phyloP scores from a whole-genome alignment of 2,329 filamentous ascomycete species.

The Phyllosticta citribraziliensis region DNA sequence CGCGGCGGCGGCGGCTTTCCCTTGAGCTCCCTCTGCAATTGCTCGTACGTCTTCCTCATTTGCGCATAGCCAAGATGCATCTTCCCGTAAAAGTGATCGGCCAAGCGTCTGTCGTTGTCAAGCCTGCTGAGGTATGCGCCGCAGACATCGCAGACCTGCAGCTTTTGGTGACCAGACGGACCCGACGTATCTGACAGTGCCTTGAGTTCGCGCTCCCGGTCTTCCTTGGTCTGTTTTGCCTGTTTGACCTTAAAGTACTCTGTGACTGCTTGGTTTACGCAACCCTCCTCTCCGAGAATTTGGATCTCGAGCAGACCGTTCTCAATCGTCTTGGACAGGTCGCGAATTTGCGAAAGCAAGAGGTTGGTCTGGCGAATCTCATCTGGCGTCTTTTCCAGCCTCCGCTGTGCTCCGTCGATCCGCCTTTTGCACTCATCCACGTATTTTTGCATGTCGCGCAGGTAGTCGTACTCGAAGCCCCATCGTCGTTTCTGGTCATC shows the following conservation, averaged over 20 bases:
- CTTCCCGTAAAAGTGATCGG: constrained; percentile 98
- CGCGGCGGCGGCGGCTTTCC: constrained; percentile 54
- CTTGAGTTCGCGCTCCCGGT: constrained; percentile 81
- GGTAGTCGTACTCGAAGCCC: constrained; percentile 94
- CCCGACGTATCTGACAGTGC: constrained; percentile 84
- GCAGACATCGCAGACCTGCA: constrained; percentile 97
- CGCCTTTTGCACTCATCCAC: constrained; percentile 93
- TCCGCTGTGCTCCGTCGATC: constrained; percentile 81
- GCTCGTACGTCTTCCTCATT: constrained; percentile 89
- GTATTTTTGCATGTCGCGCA: constrained; percentile 91
- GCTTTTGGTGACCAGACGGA: constrained; percentile 89
- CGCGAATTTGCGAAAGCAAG: constrained; percentile 75
- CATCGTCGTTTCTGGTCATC: constrained; percentile 63
- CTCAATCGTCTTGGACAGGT: constrained; percentile 68
- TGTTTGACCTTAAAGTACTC: constrained; percentile 81
- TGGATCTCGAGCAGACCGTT: constrained; percentile 77
- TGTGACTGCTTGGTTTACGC: constrained; percentile 71
- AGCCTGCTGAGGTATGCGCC: constrained; percentile 86
- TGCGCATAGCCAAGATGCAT: constrained; percentile 98
- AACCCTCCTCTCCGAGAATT: constrained; percentile 70
- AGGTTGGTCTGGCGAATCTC: constrained; percentile 94
- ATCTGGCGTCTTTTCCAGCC: constrained; percentile 93
- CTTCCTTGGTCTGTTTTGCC: constrained; percentile 69
- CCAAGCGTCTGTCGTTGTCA: constrained; percentile 87
- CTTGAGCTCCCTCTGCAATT: constrained; percentile 79